phyloP scores from a whole-genome alignment of 2,329 filamentous ascomycete genomes.

The Cordyceps cateniannulata region DNA sequence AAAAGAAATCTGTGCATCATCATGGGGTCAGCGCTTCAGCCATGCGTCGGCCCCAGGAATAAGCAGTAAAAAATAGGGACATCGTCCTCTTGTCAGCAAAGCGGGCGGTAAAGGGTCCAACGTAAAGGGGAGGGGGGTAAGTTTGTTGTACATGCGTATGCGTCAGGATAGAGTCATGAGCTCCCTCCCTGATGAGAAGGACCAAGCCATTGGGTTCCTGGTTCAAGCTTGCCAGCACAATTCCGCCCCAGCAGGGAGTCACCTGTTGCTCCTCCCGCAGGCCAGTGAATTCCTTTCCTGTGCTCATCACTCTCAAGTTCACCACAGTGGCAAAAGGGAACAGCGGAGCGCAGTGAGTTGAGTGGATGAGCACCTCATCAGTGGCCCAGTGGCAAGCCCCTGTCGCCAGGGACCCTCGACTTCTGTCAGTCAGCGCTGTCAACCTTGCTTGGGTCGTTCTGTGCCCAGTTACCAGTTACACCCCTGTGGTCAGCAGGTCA shows the following conservation, averaged over 20 bases:
- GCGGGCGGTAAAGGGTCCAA: not conserved
- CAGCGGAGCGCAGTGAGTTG: too few relatives aligned
- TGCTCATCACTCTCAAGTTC: too few relatives aligned
- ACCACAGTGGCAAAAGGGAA: constrained; percentile 1
- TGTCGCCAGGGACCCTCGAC: not conserved
- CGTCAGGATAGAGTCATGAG: constrained; percentile 2
- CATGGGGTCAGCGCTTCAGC: constrained; percentile 9
- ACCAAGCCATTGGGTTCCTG: not conserved
- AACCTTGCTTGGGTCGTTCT: not conserved
- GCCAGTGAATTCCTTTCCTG: not conserved
- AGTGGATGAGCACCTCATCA: not conserved
- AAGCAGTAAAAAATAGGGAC: not conserved
- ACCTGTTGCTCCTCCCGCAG: not conserved
- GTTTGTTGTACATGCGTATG: not conserved
- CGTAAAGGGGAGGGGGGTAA: not conserved
- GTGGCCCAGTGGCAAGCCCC: not conserved
- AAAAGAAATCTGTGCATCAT: not conserved
- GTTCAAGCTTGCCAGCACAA: not conserved
- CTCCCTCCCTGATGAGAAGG: not conserved
- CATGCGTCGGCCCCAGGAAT: not conserved
- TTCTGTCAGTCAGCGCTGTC: not conserved
- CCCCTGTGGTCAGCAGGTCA: constrained; percentile 7
- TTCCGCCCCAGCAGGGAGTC: not conserved
- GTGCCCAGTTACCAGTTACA: not conserved
- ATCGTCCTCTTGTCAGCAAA: not conserved